These are phyloP conservation scores for Pichia sp. DNA, from an alignment of 1,139 yeast species.

Conservation along the genomic window DNA sequence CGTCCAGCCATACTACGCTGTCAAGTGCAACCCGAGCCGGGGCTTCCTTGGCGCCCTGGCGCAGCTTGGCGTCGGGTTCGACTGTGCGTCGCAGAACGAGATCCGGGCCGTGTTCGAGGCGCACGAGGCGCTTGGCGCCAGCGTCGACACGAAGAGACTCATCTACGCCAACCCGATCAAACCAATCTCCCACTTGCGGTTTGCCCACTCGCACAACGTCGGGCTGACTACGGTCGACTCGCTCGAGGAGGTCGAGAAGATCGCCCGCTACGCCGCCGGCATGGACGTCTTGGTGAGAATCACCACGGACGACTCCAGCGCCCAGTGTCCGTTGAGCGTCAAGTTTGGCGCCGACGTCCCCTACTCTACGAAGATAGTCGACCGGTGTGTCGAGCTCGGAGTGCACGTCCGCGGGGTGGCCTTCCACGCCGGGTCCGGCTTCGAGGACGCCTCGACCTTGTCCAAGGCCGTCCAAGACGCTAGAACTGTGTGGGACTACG, in stretches of 20 bases:
- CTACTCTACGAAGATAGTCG: constrained; percentile 53
- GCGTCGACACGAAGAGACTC: constrained; percentile 64
- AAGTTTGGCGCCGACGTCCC: constrained; percentile 80
- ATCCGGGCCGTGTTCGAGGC: constrained; percentile 56
- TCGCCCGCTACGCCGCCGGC: constrained; percentile 57
- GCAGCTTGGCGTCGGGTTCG: constrained; percentile 68
- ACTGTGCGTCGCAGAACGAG: constrained; percentile 89
- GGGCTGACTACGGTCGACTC: constrained; percentile 86
- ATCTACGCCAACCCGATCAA: constrained; percentile 95
- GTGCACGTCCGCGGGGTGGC: constrained; percentile 79
- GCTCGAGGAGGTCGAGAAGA: constrained; percentile 74
- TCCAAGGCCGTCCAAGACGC: constrained; percentile 73
- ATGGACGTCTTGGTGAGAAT: constrained; percentile 67
- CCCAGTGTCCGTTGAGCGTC: constrained; percentile 82
- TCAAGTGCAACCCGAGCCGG: constrained; percentile 82
- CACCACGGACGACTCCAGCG: constrained; percentile 84
- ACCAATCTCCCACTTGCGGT: constrained; percentile 72
- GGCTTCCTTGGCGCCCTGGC: constrained; percentile 57
- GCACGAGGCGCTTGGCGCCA: background rate
- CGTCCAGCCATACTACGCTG: constrained; percentile 84
- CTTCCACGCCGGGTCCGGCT: constrained; percentile 96
- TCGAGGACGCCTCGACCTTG: constrained; percentile 67
- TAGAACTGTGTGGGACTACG: constrained; percentile 62
- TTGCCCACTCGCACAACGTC: constrained; percentile 54
- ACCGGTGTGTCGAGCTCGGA: constrained; percentile 56